Evolutionary conservation across 2,329 filamentous ascomycete species (phyloP).

Genomic region (Chrysosphaeria jannelii): DNA sequence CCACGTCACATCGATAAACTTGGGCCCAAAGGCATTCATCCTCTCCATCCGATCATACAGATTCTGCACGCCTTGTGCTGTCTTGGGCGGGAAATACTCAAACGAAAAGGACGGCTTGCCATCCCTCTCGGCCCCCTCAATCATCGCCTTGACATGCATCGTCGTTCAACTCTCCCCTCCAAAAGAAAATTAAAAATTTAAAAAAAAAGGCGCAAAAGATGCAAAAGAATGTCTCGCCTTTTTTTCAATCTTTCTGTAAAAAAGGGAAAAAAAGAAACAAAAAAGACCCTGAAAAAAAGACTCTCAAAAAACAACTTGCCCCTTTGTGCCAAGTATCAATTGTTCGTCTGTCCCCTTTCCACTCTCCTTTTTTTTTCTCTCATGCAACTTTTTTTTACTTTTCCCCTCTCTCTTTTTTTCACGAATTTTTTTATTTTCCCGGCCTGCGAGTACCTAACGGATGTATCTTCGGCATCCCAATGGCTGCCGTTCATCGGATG

Average conservation of each 20-base stretch:
- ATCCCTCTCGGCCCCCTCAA: slow-evolving; percentile 50
- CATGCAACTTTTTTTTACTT: neutral
- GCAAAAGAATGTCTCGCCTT: neutral
- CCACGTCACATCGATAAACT: slow-evolving; percentile 97
- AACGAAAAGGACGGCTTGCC: slow-evolving; percentile 83
- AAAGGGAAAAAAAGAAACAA: too few relatives aligned
- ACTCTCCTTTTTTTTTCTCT: neutral
- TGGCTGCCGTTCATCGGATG: too few relatives aligned
- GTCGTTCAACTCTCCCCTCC: too few relatives aligned
- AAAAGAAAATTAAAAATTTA: too few relatives aligned
- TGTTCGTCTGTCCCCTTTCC: slow-evolving; percentile 1
- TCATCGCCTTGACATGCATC: slow-evolving; percentile 92
- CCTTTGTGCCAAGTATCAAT: too few relatives aligned
- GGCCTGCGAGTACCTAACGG: too few relatives aligned
- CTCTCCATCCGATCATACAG: slow-evolving; percentile 98
- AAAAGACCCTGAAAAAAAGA: too few relatives aligned
- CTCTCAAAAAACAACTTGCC: too few relatives aligned
- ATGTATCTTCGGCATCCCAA: too few relatives aligned
- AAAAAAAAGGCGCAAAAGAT: neutral
- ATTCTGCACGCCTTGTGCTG: slow-evolving; percentile 89
- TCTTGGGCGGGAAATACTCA: slow-evolving; percentile 98
- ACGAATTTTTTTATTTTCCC: too few relatives aligned
- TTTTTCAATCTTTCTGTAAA: slow-evolving; percentile 2
- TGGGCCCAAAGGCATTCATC: slow-evolving; percentile 58
- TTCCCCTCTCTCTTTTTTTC: neutral